These are phyloP conservation scores for Hygrophorus pudorinus DNA, from an alignment of 768 basidiomycete genomes.

Conservation along the genomic window DNA sequence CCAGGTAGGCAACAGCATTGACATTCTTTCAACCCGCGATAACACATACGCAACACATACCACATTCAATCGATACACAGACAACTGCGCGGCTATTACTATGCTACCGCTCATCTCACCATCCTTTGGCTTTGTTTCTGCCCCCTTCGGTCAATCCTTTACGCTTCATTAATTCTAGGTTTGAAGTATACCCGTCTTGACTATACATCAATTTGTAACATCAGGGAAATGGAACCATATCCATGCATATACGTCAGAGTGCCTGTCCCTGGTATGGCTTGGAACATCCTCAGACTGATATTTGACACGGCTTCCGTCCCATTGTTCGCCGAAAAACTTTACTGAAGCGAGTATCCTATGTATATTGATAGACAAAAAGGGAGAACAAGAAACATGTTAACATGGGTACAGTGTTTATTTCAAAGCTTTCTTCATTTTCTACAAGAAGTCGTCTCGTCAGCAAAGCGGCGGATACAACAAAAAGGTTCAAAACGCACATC, in stretches of 20 bases:
- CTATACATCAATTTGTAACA: slow-evolving; percentile 15
- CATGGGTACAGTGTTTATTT: slow-evolving; percentile 30
- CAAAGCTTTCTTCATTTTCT: slow-evolving; percentile 79
- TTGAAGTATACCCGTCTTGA: slow-evolving; percentile 12
- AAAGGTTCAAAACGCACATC: slow-evolving; percentile 41
- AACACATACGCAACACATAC: neutral
- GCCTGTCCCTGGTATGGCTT: no score
- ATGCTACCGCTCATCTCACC: slow-evolving; percentile 6
- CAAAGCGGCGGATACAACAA: slow-evolving; percentile 4
- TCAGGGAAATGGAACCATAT: neutral
- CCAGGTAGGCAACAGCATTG: slow-evolving; percentile 9
- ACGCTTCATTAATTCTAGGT: slow-evolving; percentile 4
- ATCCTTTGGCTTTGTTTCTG: slow-evolving; percentile 12
- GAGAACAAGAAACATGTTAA: no score
- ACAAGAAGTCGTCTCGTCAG: neutral
- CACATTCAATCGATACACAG: neutral
- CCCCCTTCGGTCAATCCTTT: slow-evolving; percentile 7
- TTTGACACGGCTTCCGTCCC: no score
- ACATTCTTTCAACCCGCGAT: slow-evolving; percentile 8
- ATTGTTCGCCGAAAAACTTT: no score
- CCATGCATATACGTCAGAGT: no score
- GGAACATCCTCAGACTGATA: no score
- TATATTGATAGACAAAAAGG: no score
- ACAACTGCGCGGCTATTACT: no score
- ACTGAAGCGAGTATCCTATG: no score